Evolutionary conservation across 306 rosid species (phyloP), one percentile per base, ranked within the genome.

Genomic region (Trichosanthes truncata): DNA sequence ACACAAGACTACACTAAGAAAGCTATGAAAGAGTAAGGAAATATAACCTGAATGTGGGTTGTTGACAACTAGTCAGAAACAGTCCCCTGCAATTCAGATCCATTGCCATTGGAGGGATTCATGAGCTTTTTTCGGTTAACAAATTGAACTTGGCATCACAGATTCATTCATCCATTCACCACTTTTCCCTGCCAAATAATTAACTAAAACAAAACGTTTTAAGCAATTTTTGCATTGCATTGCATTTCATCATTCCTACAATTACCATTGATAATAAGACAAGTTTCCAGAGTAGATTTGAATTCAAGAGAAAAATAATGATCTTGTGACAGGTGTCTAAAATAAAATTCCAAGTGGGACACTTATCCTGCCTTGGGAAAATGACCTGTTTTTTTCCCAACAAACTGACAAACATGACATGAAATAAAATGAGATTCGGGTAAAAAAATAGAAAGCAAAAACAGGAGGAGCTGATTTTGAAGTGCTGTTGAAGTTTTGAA

Each of bases 231-330:
- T 9, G 40, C 78, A 49, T 74, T 9, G 40, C 78, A 49, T 74
- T 9, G 20, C 45, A 31, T 31, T 52, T 21, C 46, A 51, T 74
- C 62, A 74, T 31, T 74, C 29, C 40, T 31, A 21, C 78, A 11
- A 74, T 25, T 74, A 49, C 21, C 57, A 49, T 31, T 18, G 29
- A 52, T 20, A 74, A 51, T 74, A 74, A 74, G 78, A 74, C 63
- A 74, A 51, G 29, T 29, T 38, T 15, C n/a, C 18, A 18, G 26
- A 31, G 78, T 74, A 67, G 74, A 10, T 31, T 74, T 51, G 25
- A 74, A 74, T 25, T 31, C 78, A 74, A 74, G 61, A 51, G 46
- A 74, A 45, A n/a, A 48, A 73, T 26, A 74, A 74, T 74, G 38
- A 46, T 6, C 6, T 14, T 26, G 41, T 14, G 60, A 73, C 41